Evolutionary conservation across 805 yeast species (phyloP), one percentile per base, ranked within the genome.

Genomic region (Saccharomycopsis olivae): DNA sequence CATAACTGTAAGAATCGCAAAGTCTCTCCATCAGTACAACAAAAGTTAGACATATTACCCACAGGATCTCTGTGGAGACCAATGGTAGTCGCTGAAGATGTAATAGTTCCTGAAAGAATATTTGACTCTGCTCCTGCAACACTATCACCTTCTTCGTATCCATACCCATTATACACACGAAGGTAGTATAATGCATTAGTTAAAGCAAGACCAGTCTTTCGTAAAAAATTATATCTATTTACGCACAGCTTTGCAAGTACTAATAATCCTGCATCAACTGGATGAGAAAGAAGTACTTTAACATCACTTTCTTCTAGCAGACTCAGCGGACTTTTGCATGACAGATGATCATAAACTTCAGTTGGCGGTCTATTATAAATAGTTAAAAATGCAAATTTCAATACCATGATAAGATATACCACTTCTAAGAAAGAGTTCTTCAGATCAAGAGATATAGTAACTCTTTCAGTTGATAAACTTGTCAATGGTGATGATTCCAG

Each of bases 101-200:
- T 42, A 5, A 66, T 45, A 27, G 65, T 46, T 1, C 66, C 67
- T 25, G 54, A 57, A 34, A 55, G 57, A 3, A 64, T 55, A 27
- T 52, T 55, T 1, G 69, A 61, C 40, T 64, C 68, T 14, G 63
- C 56, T 9, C 64, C 66, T 33, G 63, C 66, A 3, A 57, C 52
- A 5, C 71, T 71, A 47, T 71, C 75, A 17, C 73, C 71, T 49
- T 69, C 71, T 49, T 69, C 74, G 3, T 70, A 73, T 0, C 71
- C 59, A 44, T 57, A 48, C 24, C 50, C 54, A 47, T 56, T 66
- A 54, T 71, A 71, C 29, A 58, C 47, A 42, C 69, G 55, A 27
- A 61, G 49, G 31, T 61, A 53, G 32, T 66, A 44, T 3, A 68
- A 53, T 21, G 67, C 56, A 51, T 71, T 77, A 24, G 71, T 46